A percentile compares a stretch with the other conserved stretches of the same genome.
phyloP scores from a whole-genome alignment of 2,329 filamentous ascomycete species.

The Parastagonospora nodorum region DNA sequence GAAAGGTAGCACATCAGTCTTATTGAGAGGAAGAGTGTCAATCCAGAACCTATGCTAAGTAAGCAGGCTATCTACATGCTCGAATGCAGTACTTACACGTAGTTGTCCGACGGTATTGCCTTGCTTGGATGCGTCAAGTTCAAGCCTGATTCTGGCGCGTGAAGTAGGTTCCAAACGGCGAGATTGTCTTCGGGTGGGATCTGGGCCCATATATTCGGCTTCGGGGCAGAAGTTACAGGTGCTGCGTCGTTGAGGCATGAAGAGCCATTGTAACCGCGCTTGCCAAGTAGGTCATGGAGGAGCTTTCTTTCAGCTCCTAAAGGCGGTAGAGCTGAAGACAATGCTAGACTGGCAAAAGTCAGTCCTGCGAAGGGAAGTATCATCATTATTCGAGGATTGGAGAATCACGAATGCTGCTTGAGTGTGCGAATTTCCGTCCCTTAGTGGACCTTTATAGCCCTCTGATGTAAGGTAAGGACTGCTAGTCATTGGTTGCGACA shows the following conservation, averaged over 20 bases:
- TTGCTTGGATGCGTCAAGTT: slow-evolving; percentile 51
- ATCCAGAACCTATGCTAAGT: slow-evolving; percentile 44
- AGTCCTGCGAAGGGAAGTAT: neutral
- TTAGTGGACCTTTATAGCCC: neutral
- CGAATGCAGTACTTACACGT: slow-evolving; percentile 30
- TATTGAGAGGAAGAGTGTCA: slow-evolving; percentile 57
- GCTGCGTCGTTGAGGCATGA: slow-evolving; percentile 18
- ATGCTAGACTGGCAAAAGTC: neutral
- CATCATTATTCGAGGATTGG: neutral
- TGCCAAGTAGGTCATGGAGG: slow-evolving; percentile 22
- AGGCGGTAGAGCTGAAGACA: slow-evolving; percentile 18
- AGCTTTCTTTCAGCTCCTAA: slow-evolving; percentile 29
- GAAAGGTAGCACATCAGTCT: slow-evolving; percentile 53
- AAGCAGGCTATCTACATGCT: neutral
- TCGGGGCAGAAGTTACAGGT: slow-evolving; percentile 39
- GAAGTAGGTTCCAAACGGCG: slow-evolving; percentile 52
- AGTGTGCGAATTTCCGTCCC: too few species aligned
- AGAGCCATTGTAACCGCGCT: slow-evolving; percentile 14
- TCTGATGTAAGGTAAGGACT: neutral
- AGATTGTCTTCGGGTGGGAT: slow-evolving; percentile 51
- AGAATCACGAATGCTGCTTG: neutral
- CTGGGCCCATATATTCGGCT: slow-evolving; percentile 49
- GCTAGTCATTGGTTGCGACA: too few species aligned
- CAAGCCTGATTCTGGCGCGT: slow-evolving; percentile 48
- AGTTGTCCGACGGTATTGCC: slow-evolving; percentile 53